A percentile compares a stretch with the other conserved stretches of the same genome.
phyloP scores from a whole-genome alignment of 2,329 filamentous ascomycete species.

The Beauveria sp. region DNA sequence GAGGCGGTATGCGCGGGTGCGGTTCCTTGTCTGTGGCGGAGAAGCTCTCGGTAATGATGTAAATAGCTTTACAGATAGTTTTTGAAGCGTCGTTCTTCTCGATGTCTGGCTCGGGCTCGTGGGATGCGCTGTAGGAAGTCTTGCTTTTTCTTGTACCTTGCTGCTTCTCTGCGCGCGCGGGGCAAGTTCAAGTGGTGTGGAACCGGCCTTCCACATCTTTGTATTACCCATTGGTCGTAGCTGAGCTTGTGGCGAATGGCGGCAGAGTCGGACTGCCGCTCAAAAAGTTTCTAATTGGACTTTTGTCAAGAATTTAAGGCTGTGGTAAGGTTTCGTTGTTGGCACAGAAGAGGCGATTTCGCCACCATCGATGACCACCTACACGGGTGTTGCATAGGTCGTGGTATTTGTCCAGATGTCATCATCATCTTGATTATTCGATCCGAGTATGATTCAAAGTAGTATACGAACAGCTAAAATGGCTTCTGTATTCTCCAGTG shows the following conservation, averaged over 20 bases:
- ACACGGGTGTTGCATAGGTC: background rate
- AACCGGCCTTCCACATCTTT: background rate
- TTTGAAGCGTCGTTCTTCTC: background rate
- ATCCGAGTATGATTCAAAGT: background rate
- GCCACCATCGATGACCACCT: background rate
- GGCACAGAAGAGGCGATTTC: background rate
- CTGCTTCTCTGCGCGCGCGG: background rate
- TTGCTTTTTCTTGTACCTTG: background rate
- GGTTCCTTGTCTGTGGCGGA: background rate
- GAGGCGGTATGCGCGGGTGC: background rate
- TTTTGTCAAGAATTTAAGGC: too few relatives aligned
- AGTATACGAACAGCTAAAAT: background rate
- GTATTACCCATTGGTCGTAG: background rate
- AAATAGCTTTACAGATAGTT: background rate
- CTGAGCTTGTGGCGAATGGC: background rate
- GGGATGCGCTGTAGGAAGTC: background rate
- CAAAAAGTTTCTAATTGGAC: background rate
- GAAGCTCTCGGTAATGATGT: background rate
- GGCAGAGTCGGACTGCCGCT: background rate
- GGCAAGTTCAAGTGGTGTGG: constrained; percentile 4
- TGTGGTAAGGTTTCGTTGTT: background rate
- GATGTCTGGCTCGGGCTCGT: background rate
- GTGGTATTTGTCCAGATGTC: background rate
- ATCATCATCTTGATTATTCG: too few relatives aligned
- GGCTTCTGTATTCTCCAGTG: background rate